Evolutionary conservation across 2,329 filamentous ascomycete species (phyloP).

Genomic region (Ceratocystis colombiana): DNA sequence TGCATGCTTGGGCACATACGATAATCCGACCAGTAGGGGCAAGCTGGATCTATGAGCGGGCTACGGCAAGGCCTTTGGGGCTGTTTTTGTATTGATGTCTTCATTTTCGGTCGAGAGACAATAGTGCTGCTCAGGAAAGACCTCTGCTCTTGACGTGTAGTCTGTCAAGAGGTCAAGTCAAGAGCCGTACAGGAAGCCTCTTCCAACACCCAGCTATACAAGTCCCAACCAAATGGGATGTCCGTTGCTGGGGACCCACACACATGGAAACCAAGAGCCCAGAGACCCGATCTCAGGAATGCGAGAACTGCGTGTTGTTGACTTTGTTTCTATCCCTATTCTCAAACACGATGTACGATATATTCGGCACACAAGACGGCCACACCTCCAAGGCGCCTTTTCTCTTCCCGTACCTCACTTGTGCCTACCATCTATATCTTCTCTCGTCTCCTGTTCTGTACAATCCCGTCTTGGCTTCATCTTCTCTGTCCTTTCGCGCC

Average conservation of each 20-base stretch:
- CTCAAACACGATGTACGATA: background rate
- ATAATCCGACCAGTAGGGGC: too few species aligned
- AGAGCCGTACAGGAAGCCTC: too few species aligned
- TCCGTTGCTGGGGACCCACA: too few species aligned
- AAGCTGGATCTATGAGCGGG: too few species aligned
- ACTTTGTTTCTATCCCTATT: constrained; percentile 8
- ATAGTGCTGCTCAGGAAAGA: background rate
- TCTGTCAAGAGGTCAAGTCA: too few species aligned
- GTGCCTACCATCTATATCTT: background rate
- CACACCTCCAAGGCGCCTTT: background rate
- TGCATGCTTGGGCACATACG: too few species aligned
- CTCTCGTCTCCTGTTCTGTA: background rate
- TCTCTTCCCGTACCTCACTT: background rate
- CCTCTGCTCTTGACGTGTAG: too few species aligned
- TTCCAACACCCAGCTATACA: background rate
- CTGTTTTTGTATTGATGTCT: background rate
- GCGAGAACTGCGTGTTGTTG: constrained; percentile 8
- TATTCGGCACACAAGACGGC: background rate
- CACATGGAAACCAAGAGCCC: too few species aligned
- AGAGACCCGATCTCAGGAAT: background rate
- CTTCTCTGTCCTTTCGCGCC: background rate
- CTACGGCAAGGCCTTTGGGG: background rate
- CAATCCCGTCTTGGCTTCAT: background rate
- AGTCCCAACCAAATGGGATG: too few species aligned
- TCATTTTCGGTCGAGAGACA: background rate